Percentiles rank a stretch among this genome's conserved stretches.
Conservation (phyloP, 116 monocot genomes). For the Iris pallida region DNA sequence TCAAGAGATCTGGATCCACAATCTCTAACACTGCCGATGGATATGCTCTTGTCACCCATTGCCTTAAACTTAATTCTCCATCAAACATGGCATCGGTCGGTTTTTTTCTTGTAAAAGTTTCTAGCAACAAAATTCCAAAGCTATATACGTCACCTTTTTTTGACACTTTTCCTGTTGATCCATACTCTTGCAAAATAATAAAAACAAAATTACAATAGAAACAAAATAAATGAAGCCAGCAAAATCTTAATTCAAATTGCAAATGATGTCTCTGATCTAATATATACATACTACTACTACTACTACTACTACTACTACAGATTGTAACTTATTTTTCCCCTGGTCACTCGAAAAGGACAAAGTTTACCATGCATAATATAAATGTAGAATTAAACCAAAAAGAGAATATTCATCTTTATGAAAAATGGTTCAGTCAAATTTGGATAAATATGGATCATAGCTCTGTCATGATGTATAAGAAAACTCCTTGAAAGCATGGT, state of each 20-base stretch:
- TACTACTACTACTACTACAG: not conserved
- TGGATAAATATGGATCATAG: not conserved
- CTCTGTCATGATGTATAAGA: too few relatives aligned
- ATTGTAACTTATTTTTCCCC: not conserved
- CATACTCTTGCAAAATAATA: not conserved
- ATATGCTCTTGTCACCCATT: not conserved
- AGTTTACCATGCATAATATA: not conserved
- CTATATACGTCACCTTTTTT: constrained; percentile 8
- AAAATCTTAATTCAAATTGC: not conserved
- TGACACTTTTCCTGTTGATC: constrained; percentile 1
- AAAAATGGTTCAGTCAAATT: not conserved
- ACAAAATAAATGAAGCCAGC: not conserved
- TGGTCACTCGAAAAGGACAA: not conserved
- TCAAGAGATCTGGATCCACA: not conserved
- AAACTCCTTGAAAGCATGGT: too few relatives aligned
- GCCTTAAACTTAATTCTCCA: not conserved
- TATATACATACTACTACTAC: not conserved
- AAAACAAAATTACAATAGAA: not conserved
- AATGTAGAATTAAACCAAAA: not conserved
- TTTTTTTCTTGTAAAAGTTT: constrained; percentile 1
- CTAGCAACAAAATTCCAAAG: constrained; percentile 6
- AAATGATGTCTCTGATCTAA: not conserved
- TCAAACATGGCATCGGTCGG: not conserved
- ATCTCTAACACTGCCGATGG: not conserved
- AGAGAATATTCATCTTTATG: not conserved